Percentiles rank a stretch among this genome's conserved stretches.
These are phyloP conservation scores for Xanthoconium purpureum DNA, from an alignment of 768 basidiomycete genomes.

Conservation along the genomic window DNA sequence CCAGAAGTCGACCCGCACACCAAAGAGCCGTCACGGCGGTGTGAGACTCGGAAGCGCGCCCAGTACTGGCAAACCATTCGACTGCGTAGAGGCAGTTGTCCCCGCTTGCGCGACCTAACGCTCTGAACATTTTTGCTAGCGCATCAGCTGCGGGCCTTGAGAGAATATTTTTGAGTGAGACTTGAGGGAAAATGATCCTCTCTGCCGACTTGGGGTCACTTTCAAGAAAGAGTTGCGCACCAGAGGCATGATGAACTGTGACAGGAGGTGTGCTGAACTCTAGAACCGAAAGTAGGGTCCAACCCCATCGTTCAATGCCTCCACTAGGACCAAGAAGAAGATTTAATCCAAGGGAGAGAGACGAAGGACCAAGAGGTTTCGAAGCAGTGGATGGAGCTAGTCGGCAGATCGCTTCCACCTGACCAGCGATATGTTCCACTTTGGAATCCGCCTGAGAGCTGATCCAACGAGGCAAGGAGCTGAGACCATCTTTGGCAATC, in stretches of 20 bases:
- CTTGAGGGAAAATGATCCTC: slow-evolving; percentile 52
- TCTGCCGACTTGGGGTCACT: slow-evolving; percentile 36
- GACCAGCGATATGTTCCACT: slow-evolving; percentile 61
- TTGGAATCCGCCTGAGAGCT: slow-evolving; percentile 69
- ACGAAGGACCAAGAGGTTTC: slow-evolving; percentile 28
- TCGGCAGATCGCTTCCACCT: slow-evolving; percentile 70
- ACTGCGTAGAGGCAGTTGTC: slow-evolving; percentile 71
- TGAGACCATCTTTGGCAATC: slow-evolving; percentile 61
- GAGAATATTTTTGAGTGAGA: slow-evolving; percentile 53
- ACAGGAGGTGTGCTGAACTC: slow-evolving; percentile 62
- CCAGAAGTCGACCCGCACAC: slow-evolving; percentile 75
- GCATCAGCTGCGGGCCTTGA: slow-evolving; percentile 50
- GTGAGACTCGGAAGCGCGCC: slow-evolving; percentile 40
- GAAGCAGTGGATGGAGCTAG: slow-evolving; percentile 30
- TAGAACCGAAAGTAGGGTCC: slow-evolving; percentile 77
- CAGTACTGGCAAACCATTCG: slow-evolving; percentile 74
- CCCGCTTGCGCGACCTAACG: slow-evolving; percentile 66
- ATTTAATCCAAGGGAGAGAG: slow-evolving; percentile 53
- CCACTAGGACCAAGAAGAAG: slow-evolving; percentile 77
- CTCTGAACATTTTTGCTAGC: slow-evolving; percentile 69
- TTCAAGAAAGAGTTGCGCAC: slow-evolving; percentile 59
- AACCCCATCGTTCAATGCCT: slow-evolving; percentile 90
- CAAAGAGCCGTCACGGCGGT: slow-evolving; percentile 73
- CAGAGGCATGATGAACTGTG: slow-evolving; percentile 44
- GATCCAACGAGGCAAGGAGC: slow-evolving; percentile 69